Evolutionary conservation across 2,329 filamentous ascomycete species (phyloP), one percentile per base, ranked within the genome.

Genomic region (Cladophialophora exuberans): DNA sequence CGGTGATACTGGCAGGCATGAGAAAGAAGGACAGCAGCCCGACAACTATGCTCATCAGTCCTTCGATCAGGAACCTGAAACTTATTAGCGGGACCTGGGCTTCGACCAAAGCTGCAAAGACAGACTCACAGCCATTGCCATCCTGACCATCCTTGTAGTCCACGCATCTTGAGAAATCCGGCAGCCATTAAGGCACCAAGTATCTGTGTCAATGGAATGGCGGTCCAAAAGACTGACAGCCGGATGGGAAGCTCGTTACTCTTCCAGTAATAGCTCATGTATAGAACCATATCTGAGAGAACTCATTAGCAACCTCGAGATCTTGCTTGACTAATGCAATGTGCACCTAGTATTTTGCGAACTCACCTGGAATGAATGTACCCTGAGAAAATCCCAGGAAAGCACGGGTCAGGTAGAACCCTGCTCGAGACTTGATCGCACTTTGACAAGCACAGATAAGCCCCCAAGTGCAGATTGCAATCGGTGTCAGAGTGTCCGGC

Each of bases 201-300:
- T 28, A 61, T 57, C 10, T 57, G 65, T 4, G 50, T 50, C 23
- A 55, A 30, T 7, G 49, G 59, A 9, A 87, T 82, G 0, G 85
- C 79, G 0, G 83, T 83, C 87, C 87, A 90, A 72, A 90, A 90
- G 62, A 78, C 82, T 60, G 82, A 82, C 13, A 91, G 72, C 1
- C 88, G 80, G 9, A 81, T 79, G 0, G 87, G 85, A 0, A 91
- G 74, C 66, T 91, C 88, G 52, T 78, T 79, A 0, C 82, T 82
- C 39, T 83, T 90, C 72, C 90, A 91, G 70, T 86, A 91, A 69
- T 90, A 91, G 38, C 18, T 63, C 13, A 61, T 33, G 28, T 59
- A 62, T 11, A 73, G 54, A 20, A 63, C 62, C 20, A 48, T 52
- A 11, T 57, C 54, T 5, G 54, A 33, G 18, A 25, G 10, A 17